Conservation (phyloP, 1,139 yeast genomes). For the Scheffersomyces stambukii region DNA sequence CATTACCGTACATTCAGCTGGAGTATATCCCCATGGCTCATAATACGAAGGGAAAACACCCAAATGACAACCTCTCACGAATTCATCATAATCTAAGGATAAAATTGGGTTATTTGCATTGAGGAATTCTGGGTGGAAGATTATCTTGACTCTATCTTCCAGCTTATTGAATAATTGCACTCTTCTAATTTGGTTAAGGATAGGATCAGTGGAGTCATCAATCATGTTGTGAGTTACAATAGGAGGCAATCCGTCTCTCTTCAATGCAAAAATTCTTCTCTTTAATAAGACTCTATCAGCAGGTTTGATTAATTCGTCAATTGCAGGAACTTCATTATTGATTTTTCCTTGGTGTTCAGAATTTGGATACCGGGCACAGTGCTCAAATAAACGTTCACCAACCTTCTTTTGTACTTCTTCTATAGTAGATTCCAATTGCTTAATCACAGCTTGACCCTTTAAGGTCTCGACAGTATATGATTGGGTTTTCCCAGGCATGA, state of each 20-base stretch:
- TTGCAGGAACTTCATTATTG: conserved; percentile 49
- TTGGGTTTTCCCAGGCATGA: conserved; percentile 94
- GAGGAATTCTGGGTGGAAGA: conserved; percentile 96
- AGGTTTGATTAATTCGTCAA: conserved; percentile 81
- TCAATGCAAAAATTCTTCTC: conserved; percentile 89
- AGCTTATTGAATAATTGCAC: conserved; percentile 89
- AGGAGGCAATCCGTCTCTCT: conserved; percentile 86
- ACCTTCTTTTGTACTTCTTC: conserved; percentile 84
- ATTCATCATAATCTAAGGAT: conserved; percentile 93
- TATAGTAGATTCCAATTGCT: conserved; percentile 85
- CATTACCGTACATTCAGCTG: conserved; percentile 99
- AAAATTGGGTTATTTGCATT: conserved; percentile 93
- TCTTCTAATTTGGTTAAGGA: conserved; percentile 85
- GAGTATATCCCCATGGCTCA: conserved; percentile 99
- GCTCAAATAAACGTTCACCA: conserved; percentile 85
- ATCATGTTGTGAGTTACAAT: conserved; percentile 98
- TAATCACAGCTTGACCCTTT: conserved; percentile 93
- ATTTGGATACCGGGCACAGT: conserved; percentile 79
- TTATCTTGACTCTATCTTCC: conserved; percentile 87
- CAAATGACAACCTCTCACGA: conserved; percentile 95
- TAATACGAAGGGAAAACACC: conserved; percentile 98
- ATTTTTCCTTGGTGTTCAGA: conserved; percentile 55
- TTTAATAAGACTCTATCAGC: conserved; percentile 87
- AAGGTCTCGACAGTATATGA: conserved; percentile 95
- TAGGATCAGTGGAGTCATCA: conserved; percentile 88